A percentile compares a stretch with the other conserved stretches of the same genome.
phyloP scores from a whole-genome alignment of 495 filamentous ascomycete genomes.

The Penicillium waksmanii region DNA sequence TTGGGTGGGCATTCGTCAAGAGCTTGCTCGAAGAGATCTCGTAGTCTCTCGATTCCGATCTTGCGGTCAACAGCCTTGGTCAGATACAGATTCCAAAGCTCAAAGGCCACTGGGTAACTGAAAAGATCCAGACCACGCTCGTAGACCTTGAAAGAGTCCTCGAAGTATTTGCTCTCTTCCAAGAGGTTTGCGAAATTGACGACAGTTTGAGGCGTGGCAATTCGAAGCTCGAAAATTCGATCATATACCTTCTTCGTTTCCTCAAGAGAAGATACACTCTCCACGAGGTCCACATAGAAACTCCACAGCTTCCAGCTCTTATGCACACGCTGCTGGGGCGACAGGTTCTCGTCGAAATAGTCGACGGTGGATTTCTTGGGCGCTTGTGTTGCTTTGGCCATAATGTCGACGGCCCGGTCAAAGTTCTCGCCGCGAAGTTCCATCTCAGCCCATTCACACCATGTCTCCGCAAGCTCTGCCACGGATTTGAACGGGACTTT shows the following conservation, averaged over 20 bases:
- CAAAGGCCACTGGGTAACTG: slow-evolving; percentile 96
- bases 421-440: slow-evolving; percentile 95
- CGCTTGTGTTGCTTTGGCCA: slow-evolving; percentile 95
- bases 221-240: slow-evolving; percentile 95
- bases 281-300: slow-evolving; percentile 98
- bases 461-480: slow-evolving; percentile 93
- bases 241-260: slow-evolving; percentile 96
- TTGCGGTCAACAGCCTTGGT: slow-evolving; percentile 96
- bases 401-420: slow-evolving; percentile 89
- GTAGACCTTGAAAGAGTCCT: slow-evolving; percentile 97
- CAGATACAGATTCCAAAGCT: slow-evolving; percentile 97
- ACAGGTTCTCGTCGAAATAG: slow-evolving; percentile 95
- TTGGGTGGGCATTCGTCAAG: slow-evolving; percentile 93
- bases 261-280: slow-evolving; percentile 87
- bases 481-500: slow-evolving; percentile 97
- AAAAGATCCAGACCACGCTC: slow-evolving; percentile 96
- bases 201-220: slow-evolving; percentile 96
- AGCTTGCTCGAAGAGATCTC: slow-evolving; percentile 97
- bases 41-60: slow-evolving; percentile 89
- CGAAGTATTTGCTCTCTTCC: slow-evolving; percentile 94
- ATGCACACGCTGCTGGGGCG: slow-evolving; percentile 94
- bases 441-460: slow-evolving; percentile 99
- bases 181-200: slow-evolving; percentile 98
- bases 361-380: slow-evolving; percentile 94
- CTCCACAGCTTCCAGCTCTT: slow-evolving; percentile 99